Percentiles rank a stretch among this genome's conserved stretches.
Evolutionary conservation across 2,329 filamentous ascomycete species (phyloP).

Genomic region (Fusarium ramigenum): DNA sequence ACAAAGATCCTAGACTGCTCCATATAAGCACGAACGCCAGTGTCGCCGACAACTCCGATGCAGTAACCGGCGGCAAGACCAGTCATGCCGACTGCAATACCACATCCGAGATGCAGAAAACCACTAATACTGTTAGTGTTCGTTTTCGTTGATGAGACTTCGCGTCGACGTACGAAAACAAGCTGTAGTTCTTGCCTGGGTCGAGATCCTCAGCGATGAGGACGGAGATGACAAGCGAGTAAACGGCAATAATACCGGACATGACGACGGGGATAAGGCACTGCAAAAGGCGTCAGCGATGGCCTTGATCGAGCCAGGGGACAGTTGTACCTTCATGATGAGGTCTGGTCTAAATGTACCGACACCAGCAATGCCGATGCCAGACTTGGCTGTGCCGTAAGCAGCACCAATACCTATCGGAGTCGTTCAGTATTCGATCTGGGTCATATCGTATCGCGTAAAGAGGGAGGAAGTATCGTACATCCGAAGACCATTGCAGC

Average conservation of each 20-base stretch:
- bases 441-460: conserved; percentile 15
- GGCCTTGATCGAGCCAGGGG: not conserved
- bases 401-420: conserved; percentile 73
- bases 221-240: conserved; percentile 95
- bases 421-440: conserved; percentile 40
- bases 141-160: not conserved
- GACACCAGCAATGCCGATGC: conserved; percentile 86
- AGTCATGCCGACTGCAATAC: conserved; percentile 89
- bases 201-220: conserved; percentile 91
- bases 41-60: conserved; percentile 95
- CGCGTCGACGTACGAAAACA: conserved; percentile 75
- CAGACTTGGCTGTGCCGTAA: conserved; percentile 88
- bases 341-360: conserved; percentile 86
- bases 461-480: conserved; percentile 55
- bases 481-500: conserved; percentile 87
- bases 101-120: conserved; percentile 93
- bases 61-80: conserved; percentile 95
- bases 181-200: conserved; percentile 77
- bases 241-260: conserved; percentile 99
- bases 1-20: conserved; percentile 95
- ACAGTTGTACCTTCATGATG: conserved; percentile 80
- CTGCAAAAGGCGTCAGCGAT: conserved; percentile 53
- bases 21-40: conserved; percentile 95
- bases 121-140: conserved; percentile 62
- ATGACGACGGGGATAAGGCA: conserved; percentile 92